Percentiles rank a stretch among this genome's conserved stretches.
Evolutionary conservation across 2,329 filamentous ascomycete species (phyloP).

Genomic region (Achaetomium macrosporum): DNA sequence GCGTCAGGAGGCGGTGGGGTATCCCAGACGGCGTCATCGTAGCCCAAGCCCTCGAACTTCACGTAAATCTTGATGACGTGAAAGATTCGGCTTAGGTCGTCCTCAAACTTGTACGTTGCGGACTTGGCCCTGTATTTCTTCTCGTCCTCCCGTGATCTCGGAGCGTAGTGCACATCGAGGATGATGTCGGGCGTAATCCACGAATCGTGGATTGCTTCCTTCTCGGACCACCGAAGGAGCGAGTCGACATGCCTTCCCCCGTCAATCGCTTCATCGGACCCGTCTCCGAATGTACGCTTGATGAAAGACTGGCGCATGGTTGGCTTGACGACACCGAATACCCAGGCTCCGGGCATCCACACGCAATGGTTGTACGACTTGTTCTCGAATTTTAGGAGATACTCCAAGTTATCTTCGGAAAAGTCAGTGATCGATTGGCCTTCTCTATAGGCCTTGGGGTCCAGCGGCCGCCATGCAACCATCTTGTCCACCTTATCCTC

Average conservation of each 20-base stretch:
- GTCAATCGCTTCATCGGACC: slow-evolving; percentile 30
- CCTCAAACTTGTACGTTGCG: slow-evolving; percentile 53
- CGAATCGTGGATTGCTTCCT: slow-evolving; percentile 83
- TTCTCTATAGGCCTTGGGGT: slow-evolving; percentile 49
- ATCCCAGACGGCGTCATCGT: slow-evolving; percentile 91
- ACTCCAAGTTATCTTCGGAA: slow-evolving; percentile 78
- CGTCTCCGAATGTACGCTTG: slow-evolving; percentile 58
- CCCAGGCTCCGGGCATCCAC: slow-evolving; percentile 89
- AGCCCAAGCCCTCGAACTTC: slow-evolving; percentile 88
- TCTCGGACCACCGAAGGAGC: slow-evolving; percentile 61
- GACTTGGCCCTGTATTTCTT: slow-evolving; percentile 46
- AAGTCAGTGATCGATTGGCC: slow-evolving; percentile 50
- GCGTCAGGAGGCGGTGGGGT: slow-evolving; percentile 63
- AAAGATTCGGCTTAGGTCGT: slow-evolving; percentile 65
- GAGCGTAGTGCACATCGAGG: slow-evolving; percentile 54
- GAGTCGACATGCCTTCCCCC: slow-evolving; percentile 18
- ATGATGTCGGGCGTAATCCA: slow-evolving; percentile 82
- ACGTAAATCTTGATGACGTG: slow-evolving; percentile 70
- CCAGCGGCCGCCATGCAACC: slow-evolving; percentile 76
- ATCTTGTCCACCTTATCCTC: slow-evolving; percentile 64
- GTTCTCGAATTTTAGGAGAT: slow-evolving; percentile 81
- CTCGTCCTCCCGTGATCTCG: slow-evolving; percentile 13
- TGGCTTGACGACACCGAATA: slow-evolving; percentile 62
- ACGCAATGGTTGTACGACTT: slow-evolving; percentile 74
- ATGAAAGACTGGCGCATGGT: slow-evolving; percentile 69